These are phyloP conservation scores for Nannochloris sp. DNA, from an alignment of 139 green algal genomes.

Conservation along the genomic window DNA sequence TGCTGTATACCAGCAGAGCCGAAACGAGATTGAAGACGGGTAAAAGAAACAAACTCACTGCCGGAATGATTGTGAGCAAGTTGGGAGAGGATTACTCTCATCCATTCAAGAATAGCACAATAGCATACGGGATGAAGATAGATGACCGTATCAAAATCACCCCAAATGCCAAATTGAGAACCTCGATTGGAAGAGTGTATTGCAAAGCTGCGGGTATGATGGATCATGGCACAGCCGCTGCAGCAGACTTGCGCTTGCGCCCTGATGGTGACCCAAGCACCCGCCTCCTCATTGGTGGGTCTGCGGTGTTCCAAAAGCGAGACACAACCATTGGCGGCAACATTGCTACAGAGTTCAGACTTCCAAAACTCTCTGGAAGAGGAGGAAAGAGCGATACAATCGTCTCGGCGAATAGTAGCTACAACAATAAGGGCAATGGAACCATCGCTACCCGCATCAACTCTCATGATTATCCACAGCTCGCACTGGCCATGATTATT, in stretches of 20 bases:
- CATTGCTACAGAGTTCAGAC: slow-evolving; percentile 33
- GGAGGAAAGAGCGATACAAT: slow-evolving; percentile 24
- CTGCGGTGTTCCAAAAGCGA: slow-evolving; percentile 49
- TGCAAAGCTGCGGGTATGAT: slow-evolving; percentile 13
- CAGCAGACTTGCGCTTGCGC: slow-evolving; percentile 23
- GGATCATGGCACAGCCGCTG: slow-evolving; percentile 22
- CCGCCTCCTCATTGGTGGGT: slow-evolving; percentile 39
- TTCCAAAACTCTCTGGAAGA: slow-evolving; percentile 14
- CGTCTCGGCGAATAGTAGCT: slow-evolving; percentile 16
- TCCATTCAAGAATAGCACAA: slow-evolving; percentile 21
- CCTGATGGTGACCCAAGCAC: slow-evolving; percentile 32
- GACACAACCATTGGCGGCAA: slow-evolving; percentile 58
- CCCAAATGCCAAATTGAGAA: slow-evolving; percentile 29
- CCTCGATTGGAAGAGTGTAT: slow-evolving; percentile 19
- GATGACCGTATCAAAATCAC: slow-evolving; percentile 37
- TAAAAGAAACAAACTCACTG: slow-evolving; percentile 23
- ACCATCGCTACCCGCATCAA: slow-evolving; percentile 15
- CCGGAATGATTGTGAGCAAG: slow-evolving; percentile 30
- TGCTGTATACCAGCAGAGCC: slow-evolving; percentile 51
- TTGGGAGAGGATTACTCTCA: slow-evolving; percentile 36
- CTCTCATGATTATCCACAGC: slow-evolving; percentile 24
- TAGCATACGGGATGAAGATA: slow-evolving; percentile 41
- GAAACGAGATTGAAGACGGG: slow-evolving; percentile 49
- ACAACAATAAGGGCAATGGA: slow-evolving; percentile 31
- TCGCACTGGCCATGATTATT: slow-evolving; percentile 21